Base-by-base conservation (phyloP, 768 basidiomycete species). In the Tricholoma sp. region DNA sequence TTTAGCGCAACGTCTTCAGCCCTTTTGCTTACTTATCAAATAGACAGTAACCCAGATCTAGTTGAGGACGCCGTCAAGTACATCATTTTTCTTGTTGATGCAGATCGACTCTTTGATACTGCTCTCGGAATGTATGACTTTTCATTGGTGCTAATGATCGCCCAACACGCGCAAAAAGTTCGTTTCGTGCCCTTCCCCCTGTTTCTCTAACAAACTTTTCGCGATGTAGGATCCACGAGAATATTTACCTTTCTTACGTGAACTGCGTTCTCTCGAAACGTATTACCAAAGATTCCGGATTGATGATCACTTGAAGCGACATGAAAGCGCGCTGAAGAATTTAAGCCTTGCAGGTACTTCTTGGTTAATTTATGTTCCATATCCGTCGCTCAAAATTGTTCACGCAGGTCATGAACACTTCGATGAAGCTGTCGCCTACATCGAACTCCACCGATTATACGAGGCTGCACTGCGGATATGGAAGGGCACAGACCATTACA, bases 111-210 rank as follows among this genome's bases (percentile, higher is more conserved):
- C 4, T 98, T 96, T 73, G 86, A 98, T 69, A 89, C 91, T 10
- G 97, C 97, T 1, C 80, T 99, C 31, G 97, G 97, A 18, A 98
- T 98, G 94, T 99, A 99, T 67, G 94, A 99, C 71, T 98, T 98
- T 74, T 86, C 91, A 27, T 76, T 99, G 16, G 96, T 98, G 6
- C 76, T 98, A 21, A 88, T 98, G 87, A 83, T 99, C 41, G 95
- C 97, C 0, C 97, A 98, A 67, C 89, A 97, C 66, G 90, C 96
- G 49, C 95, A 98, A 69, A 97, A 96, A 83, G 95, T 94, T 34
- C 19, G 69, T 62, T 1, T 0, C 4, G 43, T 14, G 52, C 50
- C 32, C n/a, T 21, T 10, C 27, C 7, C 19, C 11, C 7, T 21
- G 52, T 27, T 7, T 46, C 4, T 12, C 22, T 19, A 50, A 49